These are phyloP conservation scores for Amanita polypyramis DNA, from an alignment of 768 basidiomycete genomes.

Conservation along the genomic window DNA sequence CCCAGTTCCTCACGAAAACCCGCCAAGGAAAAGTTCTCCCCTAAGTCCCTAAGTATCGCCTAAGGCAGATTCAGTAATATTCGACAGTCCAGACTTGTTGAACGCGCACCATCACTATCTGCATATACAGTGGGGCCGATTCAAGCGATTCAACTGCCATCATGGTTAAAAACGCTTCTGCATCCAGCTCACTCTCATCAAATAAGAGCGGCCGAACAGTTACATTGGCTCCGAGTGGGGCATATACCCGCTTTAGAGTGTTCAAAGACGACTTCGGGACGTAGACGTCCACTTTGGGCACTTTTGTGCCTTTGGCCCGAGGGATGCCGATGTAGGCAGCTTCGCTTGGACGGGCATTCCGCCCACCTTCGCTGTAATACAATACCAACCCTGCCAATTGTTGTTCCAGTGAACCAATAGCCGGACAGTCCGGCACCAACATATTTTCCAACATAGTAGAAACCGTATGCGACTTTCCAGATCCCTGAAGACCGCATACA, in stretches of 20 bases:
- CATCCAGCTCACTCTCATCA: conserved; percentile 52
- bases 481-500: conserved; percentile 70
- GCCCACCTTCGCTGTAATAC: conserved; percentile 62
- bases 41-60: conserved; percentile 53
- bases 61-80: neutral
- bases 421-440: conserved; percentile 41
- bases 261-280: conserved; percentile 52
- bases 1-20: conserved; percentile 35
- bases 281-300: conserved; percentile 35
- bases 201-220: conserved; percentile 46
- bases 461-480: conserved; percentile 67
- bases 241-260: conserved; percentile 50
- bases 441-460: conserved; percentile 62
- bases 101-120: conserved; percentile 46
- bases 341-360: conserved; percentile 47
- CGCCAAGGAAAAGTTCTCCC: conserved; percentile 43
- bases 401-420: conserved; percentile 41
- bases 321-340: conserved; percentile 49
- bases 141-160: conserved; percentile 62
- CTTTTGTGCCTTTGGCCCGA: conserved; percentile 16
- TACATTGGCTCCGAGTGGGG: conserved; percentile 37
- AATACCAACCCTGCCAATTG: conserved; percentile 55
- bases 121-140: conserved; percentile 57
- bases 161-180: conserved; percentile 60
- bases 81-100: neutral